Percentiles rank a stretch among this genome's conserved stretches.
These are phyloP conservation scores for Leptographium lundbergii DNA, from an alignment of 2,329 filamentous ascomycete genomes.

Conservation along the genomic window DNA sequence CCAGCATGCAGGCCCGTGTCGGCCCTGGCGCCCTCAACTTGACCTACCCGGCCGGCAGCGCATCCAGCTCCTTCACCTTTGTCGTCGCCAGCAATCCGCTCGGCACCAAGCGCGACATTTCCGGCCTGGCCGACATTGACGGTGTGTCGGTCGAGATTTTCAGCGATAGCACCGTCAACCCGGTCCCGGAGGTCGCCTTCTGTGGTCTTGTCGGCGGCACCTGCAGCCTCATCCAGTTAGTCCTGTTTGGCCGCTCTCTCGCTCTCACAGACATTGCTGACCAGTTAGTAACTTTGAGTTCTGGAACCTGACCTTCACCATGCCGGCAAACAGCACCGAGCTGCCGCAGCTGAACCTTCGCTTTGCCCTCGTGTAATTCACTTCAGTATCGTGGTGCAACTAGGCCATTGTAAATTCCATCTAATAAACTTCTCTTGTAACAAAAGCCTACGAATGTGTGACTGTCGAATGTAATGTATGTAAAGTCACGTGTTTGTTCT, in stretches of 20 bases:
- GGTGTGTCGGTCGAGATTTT: conserved; percentile 31
- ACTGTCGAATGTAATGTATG: not conserved
- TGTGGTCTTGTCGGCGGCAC: conserved; percentile 25
- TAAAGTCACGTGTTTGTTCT: not conserved
- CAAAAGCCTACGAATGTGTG: not conserved
- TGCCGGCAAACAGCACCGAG: conserved; percentile 18
- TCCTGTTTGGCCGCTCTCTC: not conserved
- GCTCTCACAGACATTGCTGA: not conserved
- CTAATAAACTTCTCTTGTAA: not conserved
- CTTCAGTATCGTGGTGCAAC: too few species aligned
- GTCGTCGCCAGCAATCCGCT: conserved; percentile 31
- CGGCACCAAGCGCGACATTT: conserved; percentile 27
- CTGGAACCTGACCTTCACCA: conserved; percentile 31
- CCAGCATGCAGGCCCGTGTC: conserved; percentile 27
- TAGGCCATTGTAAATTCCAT: not conserved
- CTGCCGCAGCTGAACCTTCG: conserved; percentile 7
- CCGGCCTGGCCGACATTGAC: conserved; percentile 32
- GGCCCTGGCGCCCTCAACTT: conserved; percentile 30
- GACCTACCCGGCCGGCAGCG: conserved; percentile 39
- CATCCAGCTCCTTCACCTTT: conserved; percentile 35
- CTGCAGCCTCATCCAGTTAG: conserved; percentile 14
- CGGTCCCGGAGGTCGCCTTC: conserved; percentile 27
- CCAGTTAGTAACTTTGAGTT: conserved; percentile 26
- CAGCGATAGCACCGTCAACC: conserved; percentile 27
- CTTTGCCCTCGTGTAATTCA: not conserved